A percentile compares a stretch with the other conserved stretches of the same genome.
These are phyloP conservation scores for Macrocystidia cucumis DNA, from an alignment of 1,284 basidiomycete genomes.

Conservation along the genomic window DNA sequence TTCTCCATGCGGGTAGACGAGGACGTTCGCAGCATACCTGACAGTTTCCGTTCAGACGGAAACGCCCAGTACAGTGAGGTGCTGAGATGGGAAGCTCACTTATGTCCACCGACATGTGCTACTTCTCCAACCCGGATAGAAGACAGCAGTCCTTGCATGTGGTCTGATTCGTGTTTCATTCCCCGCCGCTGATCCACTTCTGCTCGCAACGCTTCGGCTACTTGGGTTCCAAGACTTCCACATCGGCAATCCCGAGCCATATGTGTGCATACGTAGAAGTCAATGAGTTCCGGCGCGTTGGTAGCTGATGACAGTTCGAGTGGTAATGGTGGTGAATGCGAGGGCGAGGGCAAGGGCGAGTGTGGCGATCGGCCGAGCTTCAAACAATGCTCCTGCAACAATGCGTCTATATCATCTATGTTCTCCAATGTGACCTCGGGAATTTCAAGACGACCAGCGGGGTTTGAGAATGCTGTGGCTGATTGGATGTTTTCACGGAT, in stretches of 20 bases:
- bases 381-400: conserved; percentile 29
- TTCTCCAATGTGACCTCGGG: conserved; percentile 38
- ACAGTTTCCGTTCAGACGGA: conserved; percentile 7
- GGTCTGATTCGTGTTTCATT: too few species aligned
- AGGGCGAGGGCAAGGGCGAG: too few species aligned
- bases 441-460: conserved; percentile 38
- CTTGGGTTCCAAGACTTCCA: conserved; percentile 51
- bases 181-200: conserved; percentile 28
- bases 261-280: conserved; percentile 72
- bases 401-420: conserved; percentile 33
- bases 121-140: conserved; percentile 52
- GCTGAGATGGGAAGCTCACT: conserved; percentile 51
- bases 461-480: conserved; percentile 42
- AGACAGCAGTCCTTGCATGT: conserved; percentile 15
- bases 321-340: too few species aligned
- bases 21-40: conserved; percentile 74
- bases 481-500: conserved; percentile 22
- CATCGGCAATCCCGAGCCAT: conserved; percentile 69
- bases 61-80: conserved; percentile 3
- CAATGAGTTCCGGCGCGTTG: too few species aligned
- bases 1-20: conserved; percentile 72
- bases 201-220: conserved; percentile 33
- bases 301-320: too few species aligned
- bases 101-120: conserved; percentile 80
- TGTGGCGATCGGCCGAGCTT: too few species aligned